These are phyloP conservation scores for Capronia epimyces DNA, from an alignment of 2,329 filamentous ascomycete species.

Conservation along the genomic window DNA sequence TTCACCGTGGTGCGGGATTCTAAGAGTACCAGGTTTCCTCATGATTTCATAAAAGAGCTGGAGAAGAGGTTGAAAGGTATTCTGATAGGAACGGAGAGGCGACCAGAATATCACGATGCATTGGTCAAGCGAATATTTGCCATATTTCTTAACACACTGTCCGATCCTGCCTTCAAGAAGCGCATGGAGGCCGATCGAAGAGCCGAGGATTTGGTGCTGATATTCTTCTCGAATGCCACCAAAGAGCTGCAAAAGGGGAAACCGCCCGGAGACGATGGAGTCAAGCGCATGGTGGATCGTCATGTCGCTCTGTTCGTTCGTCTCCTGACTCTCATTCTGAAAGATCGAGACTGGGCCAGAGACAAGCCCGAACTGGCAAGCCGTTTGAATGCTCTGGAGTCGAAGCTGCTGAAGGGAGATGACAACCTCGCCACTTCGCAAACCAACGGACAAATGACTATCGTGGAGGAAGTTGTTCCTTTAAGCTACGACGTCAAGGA, in stretches of 20 bases:
- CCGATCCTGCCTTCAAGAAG: slow-evolving; percentile 79
- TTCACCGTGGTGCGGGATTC: slow-evolving; percentile 63
- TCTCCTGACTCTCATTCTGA: slow-evolving; percentile 71
- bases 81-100: slow-evolving; percentile 71
- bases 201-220: slow-evolving; percentile 85
- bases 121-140: slow-evolving; percentile 90
- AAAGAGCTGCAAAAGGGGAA: slow-evolving; percentile 81
- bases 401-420: slow-evolving; percentile 88
- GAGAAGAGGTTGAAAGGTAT: slow-evolving; percentile 77
- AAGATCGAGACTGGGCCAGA: slow-evolving; percentile 76
- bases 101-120: slow-evolving; percentile 86
- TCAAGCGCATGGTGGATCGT: slow-evolving; percentile 87
- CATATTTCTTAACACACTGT: slow-evolving; percentile 88
- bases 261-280: slow-evolving; percentile 71
- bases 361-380: slow-evolving; percentile 79
- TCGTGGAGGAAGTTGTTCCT: slow-evolving; percentile 75
- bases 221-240: slow-evolving; percentile 92
- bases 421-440: slow-evolving; percentile 70
- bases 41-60: slow-evolving; percentile 64
- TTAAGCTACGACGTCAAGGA: slow-evolving; percentile 91
- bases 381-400: slow-evolving; percentile 76
- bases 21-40: slow-evolving; percentile 65
- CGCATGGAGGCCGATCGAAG: slow-evolving; percentile 90
- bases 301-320: slow-evolving; percentile 93
- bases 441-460: slow-evolving; percentile 50